Conservation (phyloP, 2,329 filamentous ascomycete genomes). For the Bertia moriformis region DNA sequence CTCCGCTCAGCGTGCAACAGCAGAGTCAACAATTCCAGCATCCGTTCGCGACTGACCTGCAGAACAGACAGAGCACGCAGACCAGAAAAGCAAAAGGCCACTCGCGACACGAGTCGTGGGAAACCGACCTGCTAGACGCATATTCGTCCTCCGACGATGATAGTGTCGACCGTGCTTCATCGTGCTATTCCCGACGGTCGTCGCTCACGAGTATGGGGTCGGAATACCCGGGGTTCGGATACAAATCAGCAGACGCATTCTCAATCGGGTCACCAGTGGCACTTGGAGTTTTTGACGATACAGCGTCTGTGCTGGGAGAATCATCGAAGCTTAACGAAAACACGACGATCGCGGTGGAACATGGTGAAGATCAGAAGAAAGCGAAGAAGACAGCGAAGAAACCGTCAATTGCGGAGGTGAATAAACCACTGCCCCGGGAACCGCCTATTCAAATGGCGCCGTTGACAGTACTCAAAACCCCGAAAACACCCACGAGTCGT, state of each 20-base stretch:
- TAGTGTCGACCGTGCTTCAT: slow-evolving; percentile 13
- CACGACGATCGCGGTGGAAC: no score
- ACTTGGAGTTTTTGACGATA: slow-evolving; percentile 16
- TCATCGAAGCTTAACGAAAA: slow-evolving; percentile 8
- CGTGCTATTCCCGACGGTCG: slow-evolving; percentile 17
- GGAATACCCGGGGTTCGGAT: slow-evolving; percentile 7
- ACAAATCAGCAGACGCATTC: slow-evolving; percentile 9
- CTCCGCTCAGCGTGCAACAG: no score
- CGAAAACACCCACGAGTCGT: no score
- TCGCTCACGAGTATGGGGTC: slow-evolving; percentile 17
- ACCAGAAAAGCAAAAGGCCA: no score
- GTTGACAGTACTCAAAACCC: background rate
- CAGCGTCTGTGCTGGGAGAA: slow-evolving; percentile 5
- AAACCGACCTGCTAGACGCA: slow-evolving; percentile 2
- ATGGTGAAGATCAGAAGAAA: no score
- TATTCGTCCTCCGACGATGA: slow-evolving; percentile 12
- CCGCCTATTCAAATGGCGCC: background rate
- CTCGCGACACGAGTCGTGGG: background rate
- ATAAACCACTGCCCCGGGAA: background rate
- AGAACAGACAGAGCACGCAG: background rate
- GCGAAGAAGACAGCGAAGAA: slow-evolving; percentile 7
- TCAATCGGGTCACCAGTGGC: slow-evolving; percentile 10
- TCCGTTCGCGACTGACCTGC: background rate
- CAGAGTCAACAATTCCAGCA: no score
- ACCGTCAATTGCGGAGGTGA: background rate